A percentile compares a stretch with the other conserved stretches of the same genome.
phyloP scores from a whole-genome alignment of 441 rosid genomes.

The Jatropha multifida region DNA sequence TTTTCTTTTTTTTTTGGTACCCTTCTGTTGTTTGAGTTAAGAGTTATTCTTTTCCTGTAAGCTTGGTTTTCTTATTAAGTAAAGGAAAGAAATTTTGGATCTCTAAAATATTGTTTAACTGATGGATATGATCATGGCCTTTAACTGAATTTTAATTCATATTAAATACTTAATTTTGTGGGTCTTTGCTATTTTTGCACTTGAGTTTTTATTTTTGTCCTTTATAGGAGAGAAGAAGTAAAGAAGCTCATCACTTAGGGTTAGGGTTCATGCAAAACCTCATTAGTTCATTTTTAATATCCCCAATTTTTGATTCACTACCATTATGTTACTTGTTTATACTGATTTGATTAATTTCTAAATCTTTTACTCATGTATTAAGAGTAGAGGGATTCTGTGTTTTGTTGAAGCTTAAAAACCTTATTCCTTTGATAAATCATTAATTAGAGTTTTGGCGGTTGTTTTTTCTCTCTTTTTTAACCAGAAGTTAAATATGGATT shows the following conservation, averaged over 20 bases:
- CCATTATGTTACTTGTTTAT: background rate
- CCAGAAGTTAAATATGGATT: background rate
- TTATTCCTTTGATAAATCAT: background rate
- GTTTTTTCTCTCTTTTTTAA: background rate
- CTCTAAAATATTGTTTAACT: background rate
- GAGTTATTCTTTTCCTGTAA: background rate
- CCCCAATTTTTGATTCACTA: background rate
- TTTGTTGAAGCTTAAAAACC: background rate
- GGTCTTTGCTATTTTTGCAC: conserved; percentile 14
- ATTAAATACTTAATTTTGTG: background rate
- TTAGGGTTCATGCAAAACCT: conserved; percentile 29
- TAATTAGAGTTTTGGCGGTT: background rate
- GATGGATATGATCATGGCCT: background rate
- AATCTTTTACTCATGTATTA: background rate
- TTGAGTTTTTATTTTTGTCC: conserved; percentile 4
- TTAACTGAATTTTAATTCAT: conserved; percentile 3
- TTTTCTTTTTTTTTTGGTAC: background rate
- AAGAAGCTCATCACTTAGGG: conserved; percentile 23
- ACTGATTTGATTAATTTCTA: background rate
- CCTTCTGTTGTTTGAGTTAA: background rate
- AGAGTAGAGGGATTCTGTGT: background rate
- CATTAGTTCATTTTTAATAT: background rate
- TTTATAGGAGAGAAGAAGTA: background rate
- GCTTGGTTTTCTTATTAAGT: background rate
- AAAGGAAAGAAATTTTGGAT: background rate